These are phyloP conservation scores for Sphaerulina vaccinii DNA, from an alignment of 2,329 filamentous ascomycete genomes.

Conservation along the genomic window DNA sequence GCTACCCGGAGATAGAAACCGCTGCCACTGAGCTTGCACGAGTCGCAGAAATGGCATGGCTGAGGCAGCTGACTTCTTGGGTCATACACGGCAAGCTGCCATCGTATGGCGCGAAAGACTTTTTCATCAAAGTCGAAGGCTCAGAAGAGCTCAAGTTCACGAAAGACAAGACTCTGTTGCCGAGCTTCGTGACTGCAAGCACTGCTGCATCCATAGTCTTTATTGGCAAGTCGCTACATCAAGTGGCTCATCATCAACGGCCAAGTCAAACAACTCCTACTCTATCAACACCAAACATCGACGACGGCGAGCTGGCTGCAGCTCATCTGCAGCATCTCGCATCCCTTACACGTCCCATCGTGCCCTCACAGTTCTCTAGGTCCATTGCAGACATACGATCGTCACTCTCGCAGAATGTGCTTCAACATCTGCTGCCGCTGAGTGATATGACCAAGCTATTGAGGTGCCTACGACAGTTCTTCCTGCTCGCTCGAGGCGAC, in stretches of 20 bases:
- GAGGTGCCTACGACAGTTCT: slow-evolving; percentile 77
- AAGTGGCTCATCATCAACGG: slow-evolving; percentile 57
- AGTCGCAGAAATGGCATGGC: slow-evolving; percentile 83
- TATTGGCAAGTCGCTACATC: slow-evolving; percentile 83
- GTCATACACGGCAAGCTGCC: slow-evolving; percentile 84
- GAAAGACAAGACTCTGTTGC: slow-evolving; percentile 62
- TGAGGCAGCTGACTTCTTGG: slow-evolving; percentile 88
- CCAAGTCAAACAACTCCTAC: slow-evolving; percentile 17
- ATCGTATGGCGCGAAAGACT: slow-evolving; percentile 74
- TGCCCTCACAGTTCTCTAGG: slow-evolving; percentile 65
- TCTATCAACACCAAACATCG: slow-evolving; percentile 1
- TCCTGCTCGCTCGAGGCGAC: slow-evolving; percentile 82
- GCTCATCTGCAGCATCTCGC: slow-evolving; percentile 69
- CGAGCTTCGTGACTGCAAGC: slow-evolving; percentile 71
- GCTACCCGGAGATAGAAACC: slow-evolving; percentile 80
- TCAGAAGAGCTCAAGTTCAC: slow-evolving; percentile 50
- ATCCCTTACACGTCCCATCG: slow-evolving; percentile 70
- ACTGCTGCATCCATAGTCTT: slow-evolving; percentile 85
- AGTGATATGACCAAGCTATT: slow-evolving; percentile 74
- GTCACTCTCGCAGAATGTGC: slow-evolving; percentile 77
- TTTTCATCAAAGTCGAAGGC: slow-evolving; percentile 62
- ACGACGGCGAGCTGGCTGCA: slow-evolving; percentile 61
- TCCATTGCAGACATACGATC: slow-evolving; percentile 74
- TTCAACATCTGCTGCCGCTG: slow-evolving; percentile 79
- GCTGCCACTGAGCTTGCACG: slow-evolving; percentile 70